Percentiles rank a stretch among this genome's conserved stretches.
These are phyloP conservation scores for Penicillium freii DNA, from an alignment of 2,329 filamentous ascomycete genomes.

Conservation along the genomic window DNA sequence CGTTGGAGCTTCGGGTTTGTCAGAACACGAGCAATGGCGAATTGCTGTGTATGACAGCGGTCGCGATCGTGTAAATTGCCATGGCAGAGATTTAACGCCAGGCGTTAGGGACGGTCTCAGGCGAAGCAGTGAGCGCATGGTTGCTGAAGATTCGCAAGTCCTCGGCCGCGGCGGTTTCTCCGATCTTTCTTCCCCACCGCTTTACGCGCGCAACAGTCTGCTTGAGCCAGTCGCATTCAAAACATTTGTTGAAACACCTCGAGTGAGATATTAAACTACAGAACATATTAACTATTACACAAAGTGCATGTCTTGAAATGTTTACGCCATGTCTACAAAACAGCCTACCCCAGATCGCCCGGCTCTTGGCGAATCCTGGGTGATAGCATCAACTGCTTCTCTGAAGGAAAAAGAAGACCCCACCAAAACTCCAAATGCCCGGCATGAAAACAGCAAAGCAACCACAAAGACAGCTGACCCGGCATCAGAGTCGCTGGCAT, in stretches of 20 bases:
- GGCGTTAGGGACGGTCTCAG: conserved; percentile 17
- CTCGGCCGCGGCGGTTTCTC: conserved; percentile 11
- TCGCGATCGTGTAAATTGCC: conserved; percentile 10
- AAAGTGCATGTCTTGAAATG: conserved; percentile 12
- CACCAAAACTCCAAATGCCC: neutral
- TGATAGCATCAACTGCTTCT: conserved; percentile 30
- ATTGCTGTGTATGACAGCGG: conserved; percentile 19
- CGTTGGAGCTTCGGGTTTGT: conserved; percentile 24
- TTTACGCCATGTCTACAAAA: conserved; percentile 18
- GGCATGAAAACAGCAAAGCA: conserved; percentile 3
- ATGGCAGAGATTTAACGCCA: neutral
- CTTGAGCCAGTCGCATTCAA: conserved; percentile 1
- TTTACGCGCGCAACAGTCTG: conserved; percentile 12
- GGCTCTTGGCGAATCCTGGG: conserved; percentile 39
- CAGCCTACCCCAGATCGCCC: conserved; percentile 18
- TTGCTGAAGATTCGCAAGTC: conserved; percentile 14
- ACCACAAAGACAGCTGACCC: conserved; percentile 8
- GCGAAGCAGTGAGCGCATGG: conserved; percentile 25
- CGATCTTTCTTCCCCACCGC: conserved; percentile 24
- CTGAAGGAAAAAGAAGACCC: conserved; percentile 16
- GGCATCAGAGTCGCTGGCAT: conserved; percentile 24
- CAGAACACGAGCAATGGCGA: conserved; percentile 25
- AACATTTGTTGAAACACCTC: neutral
- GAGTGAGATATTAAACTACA: neutral
- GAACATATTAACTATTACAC: neutral